Conservation (phyloP, 2,329 filamentous ascomycete genomes). For the Elsinoe australis region DNA sequence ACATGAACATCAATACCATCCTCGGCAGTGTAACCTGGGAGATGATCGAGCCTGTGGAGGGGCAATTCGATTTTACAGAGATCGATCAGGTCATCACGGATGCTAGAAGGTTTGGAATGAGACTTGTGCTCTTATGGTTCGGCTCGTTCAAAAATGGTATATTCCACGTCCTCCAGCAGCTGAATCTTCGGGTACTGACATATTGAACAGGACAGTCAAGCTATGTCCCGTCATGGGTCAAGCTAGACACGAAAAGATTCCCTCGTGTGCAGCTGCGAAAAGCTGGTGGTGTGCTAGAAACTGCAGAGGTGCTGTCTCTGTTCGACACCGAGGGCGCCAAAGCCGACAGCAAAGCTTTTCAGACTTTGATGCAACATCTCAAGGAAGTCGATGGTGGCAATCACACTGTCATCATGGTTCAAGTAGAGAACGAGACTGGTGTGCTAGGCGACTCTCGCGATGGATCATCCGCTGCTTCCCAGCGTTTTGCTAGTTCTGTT, state of each 20-base stretch:
- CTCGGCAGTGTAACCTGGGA: conserved; percentile 43
- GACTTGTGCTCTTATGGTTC: conserved; percentile 42
- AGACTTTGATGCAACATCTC: conserved; percentile 34
- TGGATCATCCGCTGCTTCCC: conserved; percentile 36
- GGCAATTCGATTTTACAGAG: conserved; percentile 37
- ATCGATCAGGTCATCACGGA: conserved; percentile 36
- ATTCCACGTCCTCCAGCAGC: no score
- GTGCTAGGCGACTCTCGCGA: conserved; percentile 48
- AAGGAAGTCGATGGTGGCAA: conserved; percentile 40
- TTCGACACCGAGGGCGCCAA: conserved; percentile 33
- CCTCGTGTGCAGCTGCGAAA: conserved; percentile 28
- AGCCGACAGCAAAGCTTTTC: conserved; percentile 37
- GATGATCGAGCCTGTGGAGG: conserved; percentile 40
- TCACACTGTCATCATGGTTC: conserved; percentile 49
- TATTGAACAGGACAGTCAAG: conserved; percentile 30
- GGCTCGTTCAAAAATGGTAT: conserved; percentile 43
- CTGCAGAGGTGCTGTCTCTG: conserved; percentile 31
- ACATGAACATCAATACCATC: conserved; percentile 39
- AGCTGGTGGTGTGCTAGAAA: conserved; percentile 25
- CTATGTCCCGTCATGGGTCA: conserved; percentile 37
- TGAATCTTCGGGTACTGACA: neutral
- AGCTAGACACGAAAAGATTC: conserved; percentile 29
- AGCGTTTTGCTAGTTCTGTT: conserved; percentile 35
- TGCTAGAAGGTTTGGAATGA: conserved; percentile 34
- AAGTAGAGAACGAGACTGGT: conserved; percentile 52